Evolutionary conservation across 192 early-diverging fungal genomes (phyloP).

Genomic region (Umbelopsis isabellina): DNA sequence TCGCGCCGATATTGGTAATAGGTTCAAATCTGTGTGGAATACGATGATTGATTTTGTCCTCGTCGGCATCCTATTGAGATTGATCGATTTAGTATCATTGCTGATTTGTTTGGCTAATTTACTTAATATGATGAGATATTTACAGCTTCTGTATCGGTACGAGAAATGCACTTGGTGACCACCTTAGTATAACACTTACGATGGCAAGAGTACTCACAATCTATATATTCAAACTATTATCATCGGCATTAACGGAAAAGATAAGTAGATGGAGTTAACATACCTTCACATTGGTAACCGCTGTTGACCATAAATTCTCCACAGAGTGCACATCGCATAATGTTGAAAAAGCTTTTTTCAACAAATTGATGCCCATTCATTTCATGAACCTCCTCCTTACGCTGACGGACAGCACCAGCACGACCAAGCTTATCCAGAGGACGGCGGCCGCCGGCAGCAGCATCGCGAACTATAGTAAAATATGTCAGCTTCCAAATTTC

Average conservation of each 20-base stretch:
- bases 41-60: conserved; percentile 79
- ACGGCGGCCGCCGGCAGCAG: conserved; percentile 48
- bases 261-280: not conserved
- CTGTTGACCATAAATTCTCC: conserved; percentile 90
- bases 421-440: conserved; percentile 70
- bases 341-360: conserved; percentile 88
- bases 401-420: conserved; percentile 75
- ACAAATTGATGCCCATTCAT: conserved; percentile 96
- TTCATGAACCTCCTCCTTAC: conserved; percentile 82
- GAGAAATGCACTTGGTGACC: conserved; percentile 88
- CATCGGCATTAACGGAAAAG: not conserved
- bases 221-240: conserved; percentile 40
- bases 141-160: conserved; percentile 60
- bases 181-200: conserved; percentile 85
- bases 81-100: not conserved
- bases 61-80: conserved; percentile 58
- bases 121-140: not conserved
- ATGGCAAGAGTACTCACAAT: conserved; percentile 94
- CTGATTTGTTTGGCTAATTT: not conserved
- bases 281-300: conserved; percentile 93
- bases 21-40: conserved; percentile 97
- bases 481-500: not conserved
- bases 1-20: conserved; percentile 79
- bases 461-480: conserved; percentile 49
- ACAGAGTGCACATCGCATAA: conserved; percentile 98